These are phyloP conservation scores for Kockovaella imperatae DNA, from an alignment of 768 basidiomycete genomes.

Conservation along the genomic window DNA sequence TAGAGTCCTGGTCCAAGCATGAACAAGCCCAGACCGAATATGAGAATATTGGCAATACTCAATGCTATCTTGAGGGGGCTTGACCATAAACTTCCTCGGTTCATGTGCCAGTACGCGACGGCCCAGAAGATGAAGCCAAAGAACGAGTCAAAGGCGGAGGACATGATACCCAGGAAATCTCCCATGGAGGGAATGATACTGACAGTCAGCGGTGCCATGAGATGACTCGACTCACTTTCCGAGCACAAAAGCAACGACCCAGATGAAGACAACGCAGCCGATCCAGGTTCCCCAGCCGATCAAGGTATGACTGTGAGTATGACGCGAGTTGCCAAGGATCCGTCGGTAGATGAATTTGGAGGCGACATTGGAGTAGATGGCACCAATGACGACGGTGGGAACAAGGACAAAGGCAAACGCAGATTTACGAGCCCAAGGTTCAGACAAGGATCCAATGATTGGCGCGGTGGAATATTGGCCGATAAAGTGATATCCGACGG, in stretches of 20 bases:
- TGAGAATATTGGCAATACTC: constrained; percentile 29
- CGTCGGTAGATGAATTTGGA: constrained; percentile 35
- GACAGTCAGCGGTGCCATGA: neutral
- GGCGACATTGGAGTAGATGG: constrained; percentile 37
- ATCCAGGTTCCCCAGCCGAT: constrained; percentile 36
- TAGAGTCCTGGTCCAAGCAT: constrained; percentile 39
- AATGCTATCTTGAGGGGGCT: constrained; percentile 11
- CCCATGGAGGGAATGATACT: constrained; percentile 38
- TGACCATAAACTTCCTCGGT: constrained; percentile 15
- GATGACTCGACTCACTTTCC: constrained; percentile 22
- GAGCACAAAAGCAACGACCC: constrained; percentile 29
- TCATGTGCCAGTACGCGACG: constrained; percentile 36
- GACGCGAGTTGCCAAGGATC: constrained; percentile 23
- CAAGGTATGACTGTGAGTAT: constrained; percentile 26
- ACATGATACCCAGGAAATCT: constrained; percentile 35
- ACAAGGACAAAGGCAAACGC: constrained; percentile 37
- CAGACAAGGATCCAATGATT: constrained; percentile 29
- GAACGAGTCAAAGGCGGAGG: constrained; percentile 35
- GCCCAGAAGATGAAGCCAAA: constrained; percentile 41
- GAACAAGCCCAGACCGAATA: constrained; percentile 31
- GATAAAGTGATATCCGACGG: constrained; percentile 35
- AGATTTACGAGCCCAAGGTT: constrained; percentile 35
- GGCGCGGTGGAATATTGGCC: constrained; percentile 38
- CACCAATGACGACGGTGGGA: constrained; percentile 35
- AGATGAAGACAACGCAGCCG: constrained; percentile 28